A percentile compares a stretch with the other conserved stretches of the same genome.
Conservation (phyloP, 2,329 filamentous ascomycete genomes). For the Aspergillus udagawae region DNA sequence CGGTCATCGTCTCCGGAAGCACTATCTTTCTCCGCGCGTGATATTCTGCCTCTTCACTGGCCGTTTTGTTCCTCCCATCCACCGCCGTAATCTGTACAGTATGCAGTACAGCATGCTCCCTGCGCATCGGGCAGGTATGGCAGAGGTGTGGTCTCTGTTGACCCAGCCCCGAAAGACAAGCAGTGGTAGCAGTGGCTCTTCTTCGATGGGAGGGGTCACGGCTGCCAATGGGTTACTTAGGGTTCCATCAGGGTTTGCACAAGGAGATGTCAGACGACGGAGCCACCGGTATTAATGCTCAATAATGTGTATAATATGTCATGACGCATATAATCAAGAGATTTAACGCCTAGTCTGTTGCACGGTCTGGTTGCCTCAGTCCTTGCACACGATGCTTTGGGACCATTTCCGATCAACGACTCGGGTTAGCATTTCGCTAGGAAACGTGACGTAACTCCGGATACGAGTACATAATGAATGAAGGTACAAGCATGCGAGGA, state of each 20-base stretch:
- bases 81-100: slow-evolving; percentile 90
- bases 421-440: not conserved
- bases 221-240: slow-evolving; percentile 27
- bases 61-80: slow-evolving; percentile 90
- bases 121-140: slow-evolving; percentile 70
- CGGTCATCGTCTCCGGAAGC: slow-evolving; percentile 83
- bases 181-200: slow-evolving; percentile 20
- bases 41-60: slow-evolving; percentile 84
- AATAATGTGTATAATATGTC: not conserved
- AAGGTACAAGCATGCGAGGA: not conserved
- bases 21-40: slow-evolving; percentile 87
- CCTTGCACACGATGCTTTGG: not conserved
- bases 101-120: slow-evolving; percentile 98
- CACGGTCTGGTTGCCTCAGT: not conserved
- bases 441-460: not conserved
- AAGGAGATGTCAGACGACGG: slow-evolving; percentile 29
- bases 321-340: not conserved
- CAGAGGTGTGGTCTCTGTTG: slow-evolving; percentile 78
- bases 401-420: not conserved
- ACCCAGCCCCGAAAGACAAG: slow-evolving; percentile 45
- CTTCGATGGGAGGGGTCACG: slow-evolving; percentile 21
- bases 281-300: slow-evolving; percentile 25
- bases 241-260: slow-evolving; percentile 30
- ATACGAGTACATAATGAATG: not conserved
- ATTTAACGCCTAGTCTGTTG: not conserved